Conservation (phyloP, 2,329 filamentous ascomycete species). For the Colletotrichum sp. region DNA sequence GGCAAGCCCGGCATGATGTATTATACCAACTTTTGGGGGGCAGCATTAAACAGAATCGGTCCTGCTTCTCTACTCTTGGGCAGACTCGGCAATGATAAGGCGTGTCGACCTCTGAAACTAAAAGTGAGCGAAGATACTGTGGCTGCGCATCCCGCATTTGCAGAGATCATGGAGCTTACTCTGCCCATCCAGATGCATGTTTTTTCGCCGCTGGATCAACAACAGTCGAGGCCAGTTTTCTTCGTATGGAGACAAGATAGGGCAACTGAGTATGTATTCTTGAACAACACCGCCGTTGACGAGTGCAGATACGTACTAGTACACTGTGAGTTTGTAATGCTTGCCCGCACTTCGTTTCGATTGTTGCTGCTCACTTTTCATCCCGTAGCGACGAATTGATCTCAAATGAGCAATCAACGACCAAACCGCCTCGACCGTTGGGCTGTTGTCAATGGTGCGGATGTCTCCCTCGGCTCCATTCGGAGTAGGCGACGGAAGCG, state of each 20-base stretch:
- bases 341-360: neutral
- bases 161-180: neutral
- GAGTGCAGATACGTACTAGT: neutral
- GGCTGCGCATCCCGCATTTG: neutral
- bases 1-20: conserved; percentile 15
- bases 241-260: neutral
- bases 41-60: neutral
- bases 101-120: neutral
- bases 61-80: neutral
- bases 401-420: neutral
- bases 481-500: neutral
- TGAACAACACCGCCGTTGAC: neutral
- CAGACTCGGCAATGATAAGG: neutral
- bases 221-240: neutral
- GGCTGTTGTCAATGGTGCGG: neutral
- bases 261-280: neutral
- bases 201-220: neutral
- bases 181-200: neutral
- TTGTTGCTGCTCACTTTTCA: neutral
- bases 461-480: neutral
- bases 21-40: conserved; percentile 4
- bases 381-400: neutral
- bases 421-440: neutral
- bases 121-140: neutral
- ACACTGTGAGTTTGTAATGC: neutral